Percentiles rank a stretch among this genome's conserved stretches.
phyloP scores from a whole-genome alignment of 1,139 yeast species.

The Blastobotrys malaysiensis region DNA sequence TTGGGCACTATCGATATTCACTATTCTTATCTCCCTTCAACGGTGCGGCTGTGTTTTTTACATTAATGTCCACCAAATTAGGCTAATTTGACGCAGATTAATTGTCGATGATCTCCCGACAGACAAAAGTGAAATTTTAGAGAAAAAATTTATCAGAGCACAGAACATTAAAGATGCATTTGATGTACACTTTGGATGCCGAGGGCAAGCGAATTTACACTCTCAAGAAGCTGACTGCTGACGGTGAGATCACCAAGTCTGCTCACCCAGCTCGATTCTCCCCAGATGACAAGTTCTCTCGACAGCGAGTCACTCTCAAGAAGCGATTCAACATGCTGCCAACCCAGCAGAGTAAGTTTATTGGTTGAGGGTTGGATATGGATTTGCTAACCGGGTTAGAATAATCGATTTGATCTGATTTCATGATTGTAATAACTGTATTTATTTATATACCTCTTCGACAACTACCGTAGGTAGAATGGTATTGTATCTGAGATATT shows the following conservation, averaged over 20 bases:
- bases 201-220: constrained; percentile 97
- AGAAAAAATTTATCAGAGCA: background rate
- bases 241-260: constrained; percentile 94
- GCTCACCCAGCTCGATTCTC: constrained; percentile 99
- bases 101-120: background rate
- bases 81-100: background rate
- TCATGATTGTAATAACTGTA: background rate
- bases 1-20: too few species aligned
- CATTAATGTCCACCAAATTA: too few species aligned
- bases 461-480: too few species aligned
- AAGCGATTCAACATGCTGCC: constrained; percentile 89
- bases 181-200: constrained; percentile 92
- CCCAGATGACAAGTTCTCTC: constrained; percentile 98
- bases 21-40: too few species aligned
- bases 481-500: background rate
- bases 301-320: constrained; percentile 97
- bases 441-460: background rate
- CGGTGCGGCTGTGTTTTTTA: background rate
- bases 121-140: background rate
- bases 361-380: background rate
- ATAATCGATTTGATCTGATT: background rate
- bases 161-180: constrained; percentile 65
- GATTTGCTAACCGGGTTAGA: background rate
- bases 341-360: constrained; percentile 53
- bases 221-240: constrained; percentile 68